Conservation (phyloP, 1,284 basidiomycete species). For the Coriolopsis trogii region DNA sequence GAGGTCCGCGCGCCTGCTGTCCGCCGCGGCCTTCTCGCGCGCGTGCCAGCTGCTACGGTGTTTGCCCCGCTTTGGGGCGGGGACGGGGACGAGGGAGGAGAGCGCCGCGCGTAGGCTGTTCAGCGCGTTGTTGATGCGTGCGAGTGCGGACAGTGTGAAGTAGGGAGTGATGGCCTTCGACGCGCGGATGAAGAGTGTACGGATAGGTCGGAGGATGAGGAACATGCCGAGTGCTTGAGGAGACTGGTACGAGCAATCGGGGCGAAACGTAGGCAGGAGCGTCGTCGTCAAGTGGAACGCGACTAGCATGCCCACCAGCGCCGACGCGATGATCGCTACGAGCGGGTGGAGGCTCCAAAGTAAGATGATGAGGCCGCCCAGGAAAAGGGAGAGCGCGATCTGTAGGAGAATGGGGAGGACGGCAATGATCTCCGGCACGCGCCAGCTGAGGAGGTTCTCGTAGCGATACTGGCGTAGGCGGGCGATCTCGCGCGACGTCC, state of each 20-base stretch:
- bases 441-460: constrained; percentile 15
- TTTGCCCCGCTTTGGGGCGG: background rate
- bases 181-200: constrained; percentile 1
- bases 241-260: constrained; percentile 30
- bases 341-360: constrained; percentile 11
- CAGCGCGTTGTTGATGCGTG: background rate
- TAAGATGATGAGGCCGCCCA: constrained; percentile 17
- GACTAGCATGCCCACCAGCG: constrained; percentile 19
- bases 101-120: background rate
- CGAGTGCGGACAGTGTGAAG: background rate
- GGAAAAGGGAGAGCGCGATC: constrained; percentile 17
- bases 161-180: constrained; percentile 1
- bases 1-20: constrained; percentile 6
- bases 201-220: background rate
- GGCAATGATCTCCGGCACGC: constrained; percentile 13
- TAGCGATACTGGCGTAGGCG: constrained; percentile 15
- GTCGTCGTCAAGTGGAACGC: constrained; percentile 23
- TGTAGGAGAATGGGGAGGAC: constrained; percentile 19
- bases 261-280: constrained; percentile 25
- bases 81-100: background rate
- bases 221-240: constrained; percentile 29
- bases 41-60: constrained; percentile 8
- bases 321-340: constrained; percentile 15
- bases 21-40: constrained; percentile 14
- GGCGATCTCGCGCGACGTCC: constrained; percentile 7